phyloP scores from a whole-genome alignment of 2,329 filamentous ascomycete species.

The Fusarium cyanostomum region DNA sequence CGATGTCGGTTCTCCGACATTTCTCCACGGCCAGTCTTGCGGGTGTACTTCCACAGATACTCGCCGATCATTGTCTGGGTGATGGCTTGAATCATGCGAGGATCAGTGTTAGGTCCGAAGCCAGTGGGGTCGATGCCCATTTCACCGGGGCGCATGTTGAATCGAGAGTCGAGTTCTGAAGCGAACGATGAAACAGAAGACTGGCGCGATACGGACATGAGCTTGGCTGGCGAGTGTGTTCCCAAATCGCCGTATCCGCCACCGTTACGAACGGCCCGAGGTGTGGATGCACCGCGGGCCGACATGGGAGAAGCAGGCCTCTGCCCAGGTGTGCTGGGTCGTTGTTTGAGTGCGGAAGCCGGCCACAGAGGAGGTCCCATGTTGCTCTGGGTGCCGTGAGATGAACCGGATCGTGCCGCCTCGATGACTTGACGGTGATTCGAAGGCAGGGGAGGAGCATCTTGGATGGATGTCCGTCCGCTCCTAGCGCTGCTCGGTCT shows the following conservation, averaged over 20 bases:
- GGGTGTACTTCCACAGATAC: slow-evolving; percentile 98
- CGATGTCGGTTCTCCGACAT: slow-evolving; percentile 91
- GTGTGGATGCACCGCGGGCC: slow-evolving; percentile 67
- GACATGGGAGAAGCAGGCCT: slow-evolving; percentile 56
- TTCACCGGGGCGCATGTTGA: slow-evolving; percentile 75
- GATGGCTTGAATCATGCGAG: slow-evolving; percentile 98
- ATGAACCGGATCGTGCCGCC: slow-evolving; percentile 72
- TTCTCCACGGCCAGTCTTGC: slow-evolving; percentile 88
- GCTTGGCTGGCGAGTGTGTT: slow-evolving; percentile 59
- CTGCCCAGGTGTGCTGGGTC: slow-evolving; percentile 70
- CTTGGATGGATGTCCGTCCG: slow-evolving; percentile 55
- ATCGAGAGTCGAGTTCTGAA: slow-evolving; percentile 90
- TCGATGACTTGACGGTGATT: slow-evolving; percentile 89
- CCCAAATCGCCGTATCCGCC: slow-evolving; percentile 59
- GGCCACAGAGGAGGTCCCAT: slow-evolving; percentile 91
- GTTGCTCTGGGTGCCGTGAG: slow-evolving; percentile 55
- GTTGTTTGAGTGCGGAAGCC: slow-evolving; percentile 72
- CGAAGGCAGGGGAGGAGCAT: slow-evolving; percentile 76
- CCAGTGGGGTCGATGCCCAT: slow-evolving; percentile 64
- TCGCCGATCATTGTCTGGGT: slow-evolving; percentile 99
- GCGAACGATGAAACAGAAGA: slow-evolving; percentile 96
- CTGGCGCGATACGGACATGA: slow-evolving; percentile 54
- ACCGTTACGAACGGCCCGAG: slow-evolving; percentile 58
- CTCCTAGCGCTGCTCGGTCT: slow-evolving; percentile 81
- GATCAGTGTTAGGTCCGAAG: slow-evolving; percentile 81